These are phyloP conservation scores for Melanopsichium pennsylvanicum DNA, from an alignment of 1,284 basidiomycete species.

Conservation along the genomic window DNA sequence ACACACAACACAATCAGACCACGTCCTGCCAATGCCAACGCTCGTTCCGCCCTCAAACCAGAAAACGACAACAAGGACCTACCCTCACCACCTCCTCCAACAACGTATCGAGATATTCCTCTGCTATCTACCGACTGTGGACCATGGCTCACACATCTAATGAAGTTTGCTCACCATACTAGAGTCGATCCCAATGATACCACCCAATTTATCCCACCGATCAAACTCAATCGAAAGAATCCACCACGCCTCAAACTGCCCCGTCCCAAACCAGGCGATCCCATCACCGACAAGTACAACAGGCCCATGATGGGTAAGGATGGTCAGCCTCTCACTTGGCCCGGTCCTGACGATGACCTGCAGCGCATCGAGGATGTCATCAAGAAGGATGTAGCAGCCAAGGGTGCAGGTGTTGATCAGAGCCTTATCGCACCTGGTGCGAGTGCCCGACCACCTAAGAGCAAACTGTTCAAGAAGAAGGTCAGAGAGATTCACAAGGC, in stretches of 20 bases:
- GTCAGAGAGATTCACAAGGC: slow-evolving; percentile 64
- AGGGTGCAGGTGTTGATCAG: slow-evolving; percentile 42
- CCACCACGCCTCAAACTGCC: slow-evolving; percentile 60
- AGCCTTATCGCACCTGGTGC: slow-evolving; percentile 48
- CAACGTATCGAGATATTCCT: slow-evolving; percentile 62
- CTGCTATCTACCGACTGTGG: slow-evolving; percentile 53
- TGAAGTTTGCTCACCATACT: slow-evolving; percentile 61
- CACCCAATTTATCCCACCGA: slow-evolving; percentile 56
- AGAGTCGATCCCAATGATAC: slow-evolving; percentile 59
- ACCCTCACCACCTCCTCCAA: slow-evolving; percentile 42
- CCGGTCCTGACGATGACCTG: slow-evolving; percentile 46
- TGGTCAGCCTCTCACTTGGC: slow-evolving; percentile 53
- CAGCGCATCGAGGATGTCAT: slow-evolving; percentile 46
- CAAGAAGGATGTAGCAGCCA: slow-evolving; percentile 30
- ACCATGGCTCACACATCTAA: slow-evolving; percentile 54
- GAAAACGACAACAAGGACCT: slow-evolving; percentile 36
- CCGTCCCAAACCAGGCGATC: slow-evolving; percentile 55
- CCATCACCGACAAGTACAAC: slow-evolving; percentile 57
- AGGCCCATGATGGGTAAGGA: slow-evolving; percentile 53
- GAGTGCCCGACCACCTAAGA: slow-evolving; percentile 36
- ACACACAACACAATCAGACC: slow-evolving; percentile 6
- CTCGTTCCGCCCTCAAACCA: slow-evolving; percentile 13
- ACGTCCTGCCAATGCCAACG: slow-evolving; percentile 24
- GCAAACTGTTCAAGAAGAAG: slow-evolving; percentile 59
- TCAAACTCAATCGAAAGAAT: slow-evolving; percentile 64